Evolutionary conservation across 352 stramenopile genomes (phyloP), one percentile per base, ranked within the genome.

Genomic region (Globisporangium camurandrum): DNA sequence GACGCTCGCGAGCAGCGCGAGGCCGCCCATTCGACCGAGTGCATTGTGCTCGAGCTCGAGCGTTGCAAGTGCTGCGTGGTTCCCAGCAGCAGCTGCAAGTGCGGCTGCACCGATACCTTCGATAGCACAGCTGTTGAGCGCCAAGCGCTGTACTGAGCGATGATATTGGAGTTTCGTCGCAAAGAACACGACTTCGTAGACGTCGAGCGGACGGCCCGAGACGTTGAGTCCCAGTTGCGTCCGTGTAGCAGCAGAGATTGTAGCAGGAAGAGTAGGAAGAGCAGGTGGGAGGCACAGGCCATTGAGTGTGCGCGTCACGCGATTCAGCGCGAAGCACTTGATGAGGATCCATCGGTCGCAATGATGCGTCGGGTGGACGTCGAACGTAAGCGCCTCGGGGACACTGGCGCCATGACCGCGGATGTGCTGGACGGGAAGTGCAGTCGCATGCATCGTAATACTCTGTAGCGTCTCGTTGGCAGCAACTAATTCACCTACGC

Each of bases 1-100:
- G 22, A 91, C 61, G 40, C 66, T 82, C 51, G 88, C 80, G 8
- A 57, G 60, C 51, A 91, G 66, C 14, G 76, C 76, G 4, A 62
- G 54, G 3, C 80, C 80, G 2, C 80, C 76, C 17, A 61, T 51
- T 8, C 62, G 50, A 2, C 71, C 62, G 2, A 91, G 56, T 1
- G 48, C 27, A 50, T 91, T 91, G 50, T 88, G 81, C 54, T 91
- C 80, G 31, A 88, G 49, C 50, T 88, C 76, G 2, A 91, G 39
- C 9, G 56, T 74, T 41, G 82, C 62, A 1, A 91, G 46, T 4
- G 71, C 72, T 8, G 69, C 49, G 61, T 91, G 80, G 49, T 88
- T 88, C 1, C 80, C 65, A 2, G 84, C 43, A 4, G 66, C 76
- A 39, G 88, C 75, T 19, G 80, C 80, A 17, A 91, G 60, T 3